phyloP scores from a whole-genome alignment of 2,329 filamentous ascomycete genomes.

The Cladosporium phlei region DNA sequence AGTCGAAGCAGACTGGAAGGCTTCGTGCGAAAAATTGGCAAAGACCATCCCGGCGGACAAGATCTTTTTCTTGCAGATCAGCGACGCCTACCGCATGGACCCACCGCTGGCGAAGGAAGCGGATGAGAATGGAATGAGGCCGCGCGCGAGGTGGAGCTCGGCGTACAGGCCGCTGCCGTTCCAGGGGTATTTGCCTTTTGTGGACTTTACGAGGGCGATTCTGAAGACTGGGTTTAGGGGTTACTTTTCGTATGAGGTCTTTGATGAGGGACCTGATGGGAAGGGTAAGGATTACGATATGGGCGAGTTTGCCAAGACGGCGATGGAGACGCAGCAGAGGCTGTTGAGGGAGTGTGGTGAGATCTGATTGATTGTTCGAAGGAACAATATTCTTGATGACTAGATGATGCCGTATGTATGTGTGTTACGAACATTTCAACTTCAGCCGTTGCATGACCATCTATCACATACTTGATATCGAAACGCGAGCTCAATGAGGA shows the following conservation, averaged over 20 bases:
- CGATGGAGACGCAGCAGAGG: slow-evolving; percentile 13
- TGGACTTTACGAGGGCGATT: slow-evolving; percentile 61
- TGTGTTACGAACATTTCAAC: no score
- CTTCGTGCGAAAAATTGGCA: slow-evolving; percentile 45
- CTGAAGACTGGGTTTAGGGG: slow-evolving; percentile 61
- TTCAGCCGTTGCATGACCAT: no score
- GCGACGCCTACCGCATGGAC: slow-evolving; percentile 58
- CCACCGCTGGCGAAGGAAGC: slow-evolving; percentile 50
- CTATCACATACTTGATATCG: no score
- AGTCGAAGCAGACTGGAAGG: slow-evolving; percentile 40
- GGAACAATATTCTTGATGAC: no score
- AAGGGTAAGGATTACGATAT: slow-evolving; percentile 49
- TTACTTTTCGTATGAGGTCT: slow-evolving; percentile 67
- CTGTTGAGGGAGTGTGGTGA: slow-evolving; percentile 7
- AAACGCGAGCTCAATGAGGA: no score
- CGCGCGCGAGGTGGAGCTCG: slow-evolving; percentile 66
- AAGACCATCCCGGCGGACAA: slow-evolving; percentile 60
- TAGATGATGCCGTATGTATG: no score
- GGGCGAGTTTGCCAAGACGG: slow-evolving; percentile 28
- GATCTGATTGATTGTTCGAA: no score
- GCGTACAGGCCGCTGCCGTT: slow-evolving; percentile 65
- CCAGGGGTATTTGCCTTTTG: slow-evolving; percentile 65
- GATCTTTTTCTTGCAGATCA: slow-evolving; percentile 71
- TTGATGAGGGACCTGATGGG: slow-evolving; percentile 56
- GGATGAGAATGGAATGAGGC: slow-evolving; percentile 52